phyloP scores from a whole-genome alignment of 805 yeast genomes.

The Starmerella khaoyaiensis region DNA sequence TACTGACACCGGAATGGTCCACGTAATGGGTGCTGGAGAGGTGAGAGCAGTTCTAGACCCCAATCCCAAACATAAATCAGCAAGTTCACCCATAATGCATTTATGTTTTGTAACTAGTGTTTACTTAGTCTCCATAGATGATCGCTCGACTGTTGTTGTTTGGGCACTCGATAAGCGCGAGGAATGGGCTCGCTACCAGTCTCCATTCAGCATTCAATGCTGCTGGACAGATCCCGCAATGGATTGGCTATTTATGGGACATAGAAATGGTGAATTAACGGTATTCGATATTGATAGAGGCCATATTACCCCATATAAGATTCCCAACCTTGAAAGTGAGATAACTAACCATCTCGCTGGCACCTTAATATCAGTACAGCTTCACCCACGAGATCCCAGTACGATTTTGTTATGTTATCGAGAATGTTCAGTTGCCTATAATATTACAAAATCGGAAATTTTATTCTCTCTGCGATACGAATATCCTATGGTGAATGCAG shows the following conservation, averaged over 20 bases:
- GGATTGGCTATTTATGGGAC: conserved; percentile 76
- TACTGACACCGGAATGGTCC: conserved; percentile 54
- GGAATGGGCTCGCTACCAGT: conserved; percentile 45
- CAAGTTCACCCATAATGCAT: conserved; percentile 31
- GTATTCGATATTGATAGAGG: conserved; percentile 78
- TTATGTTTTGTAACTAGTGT: conserved; percentile 66
- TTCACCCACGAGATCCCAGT: conserved; percentile 88
- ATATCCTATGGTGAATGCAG: conserved; percentile 43
- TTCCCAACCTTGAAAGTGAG: conserved; percentile 55
- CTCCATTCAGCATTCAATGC: conserved; percentile 55
- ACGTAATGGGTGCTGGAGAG: conserved; percentile 72
- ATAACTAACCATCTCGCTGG: conserved; percentile 46
- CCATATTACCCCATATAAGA: conserved; percentile 44
- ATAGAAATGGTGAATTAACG: conserved; percentile 57
- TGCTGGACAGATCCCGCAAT: conserved; percentile 72
- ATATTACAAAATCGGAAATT: conserved; percentile 43
- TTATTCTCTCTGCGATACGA: conserved; percentile 42
- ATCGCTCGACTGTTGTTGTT: conserved; percentile 47
- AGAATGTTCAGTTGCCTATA: conserved; percentile 55
- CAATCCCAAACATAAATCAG: conserved; percentile 30
- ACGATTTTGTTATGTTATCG: conserved; percentile 60
- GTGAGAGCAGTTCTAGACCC: conserved; percentile 57
- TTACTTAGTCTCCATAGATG: conserved; percentile 62
- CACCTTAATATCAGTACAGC: conserved; percentile 51
- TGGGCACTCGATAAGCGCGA: conserved; percentile 55